Evolutionary conservation across 805 yeast species (phyloP), one percentile per base, ranked within the genome.

Genomic region (Jamesozyma spencerorum): DNA sequence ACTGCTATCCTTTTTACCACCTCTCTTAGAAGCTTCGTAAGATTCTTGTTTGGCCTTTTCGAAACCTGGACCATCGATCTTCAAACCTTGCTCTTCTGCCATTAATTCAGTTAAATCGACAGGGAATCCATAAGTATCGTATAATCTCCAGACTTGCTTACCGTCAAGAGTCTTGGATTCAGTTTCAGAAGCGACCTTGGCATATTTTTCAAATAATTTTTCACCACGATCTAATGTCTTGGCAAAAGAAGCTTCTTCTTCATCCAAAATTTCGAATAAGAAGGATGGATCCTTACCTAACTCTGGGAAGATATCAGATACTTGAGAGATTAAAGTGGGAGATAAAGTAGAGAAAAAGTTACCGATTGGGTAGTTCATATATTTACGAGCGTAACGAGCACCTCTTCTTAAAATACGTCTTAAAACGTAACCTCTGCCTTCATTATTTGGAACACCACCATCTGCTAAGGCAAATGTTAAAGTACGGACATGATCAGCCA

Each of bases 401-500:
- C 98, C 99, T 72, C 99, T 83, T 72, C 99, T 83, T 57, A 92
- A 71, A 53, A 92, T 88, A 71, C 99, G 83, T 70, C 99, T 81
- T 63, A 92, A 70, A 34, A 92, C 99, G 58, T 92, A 92, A 55
- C 99, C 99, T 69, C 98, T 82, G 55, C 99, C 99, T 61, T 92
- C 98, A 58, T 88, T 92, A 68, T 92, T 92, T 59, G 99, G 99
- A 43, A 92, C 97, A 58, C 98, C 99, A 57, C 99, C 99, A 64
- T 92, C 99, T 31, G 95, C 85, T 45, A 92, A 73, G 37, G 99
- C 97, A 64, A 92, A 85, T 2, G 95, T 85, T 61, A 92, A 74
- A 19, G 99, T 92, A 67, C 99, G 81, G 29, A 92, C 97, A 62
- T 92, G 99, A 67, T 92, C 99, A 41, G 98, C 98, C 52, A 92